Evolutionary conservation across 78 protist species (phyloP), one percentile per base, ranked within the genome.

Genomic region (Ministeria vibrans): DNA sequence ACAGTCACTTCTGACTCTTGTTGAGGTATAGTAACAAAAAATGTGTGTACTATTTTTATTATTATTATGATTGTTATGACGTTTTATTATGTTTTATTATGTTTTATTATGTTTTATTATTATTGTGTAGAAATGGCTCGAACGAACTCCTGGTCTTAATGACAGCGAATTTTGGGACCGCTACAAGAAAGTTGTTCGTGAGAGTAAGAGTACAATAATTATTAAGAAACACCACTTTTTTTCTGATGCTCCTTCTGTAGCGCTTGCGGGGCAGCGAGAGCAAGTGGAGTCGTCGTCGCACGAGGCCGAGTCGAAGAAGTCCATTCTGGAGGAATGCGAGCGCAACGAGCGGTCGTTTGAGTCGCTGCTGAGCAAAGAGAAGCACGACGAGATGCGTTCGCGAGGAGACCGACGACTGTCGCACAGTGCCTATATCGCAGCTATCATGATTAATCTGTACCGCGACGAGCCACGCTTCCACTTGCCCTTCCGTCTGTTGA

Each of bases 111-210:
- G 34, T 18, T 23, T 18, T 13, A 28, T n/a, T 18, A 15, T 18
- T n/a, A 20, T 45, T 49, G 88, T 89, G 39, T 51, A 83, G 83
- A 77, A 80, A 30, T 90, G 93, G 93, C 81, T 90, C 7, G 93
- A 86, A 75, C 87, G 93, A 55, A 84, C 83, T 13, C 93, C 93
- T 34, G 86, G 80, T 44, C 82, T 86, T 2, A n/a, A 70, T 45
- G 63, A 43, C 9, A 68, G 44, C 45, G 68, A 85, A 75, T 85
- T 89, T 43, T 81, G 86, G 93, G 13, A 18, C 41, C 61, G 69
- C 51, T 85, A 84, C 68, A 62, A 69, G 69, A 39, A 22, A 11
- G 81, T 78, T 27, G 88, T 89, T 25, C 79, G 78, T 36, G 27
- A 63, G 64, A 85, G 82, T n/a, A n/a, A n/a, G n/a, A n/a, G n/a